Conservation (phyloP, 148 eudicot genomes). For the Talinum fruticosum region DNA sequence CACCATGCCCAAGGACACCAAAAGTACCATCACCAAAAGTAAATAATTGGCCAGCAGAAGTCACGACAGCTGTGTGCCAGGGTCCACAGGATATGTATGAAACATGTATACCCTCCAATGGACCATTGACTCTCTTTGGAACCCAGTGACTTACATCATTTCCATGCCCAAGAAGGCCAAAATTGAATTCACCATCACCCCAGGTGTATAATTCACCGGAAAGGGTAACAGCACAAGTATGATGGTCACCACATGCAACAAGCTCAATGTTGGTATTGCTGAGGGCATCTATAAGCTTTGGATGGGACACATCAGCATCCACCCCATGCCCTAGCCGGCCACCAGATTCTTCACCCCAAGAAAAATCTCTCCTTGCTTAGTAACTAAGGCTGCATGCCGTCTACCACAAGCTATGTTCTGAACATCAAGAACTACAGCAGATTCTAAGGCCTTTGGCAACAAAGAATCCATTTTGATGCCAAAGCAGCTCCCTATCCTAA, state of each 20-base stretch:
- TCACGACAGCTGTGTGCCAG: constrained; percentile 97
- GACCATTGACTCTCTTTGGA: constrained; percentile 86
- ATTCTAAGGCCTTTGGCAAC: constrained; percentile 89
- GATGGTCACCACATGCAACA: constrained; percentile 94
- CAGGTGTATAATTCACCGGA: constrained; percentile 97
- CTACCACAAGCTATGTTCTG: constrained; percentile 98
- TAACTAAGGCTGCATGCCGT: constrained; percentile 83
- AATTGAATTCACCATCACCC: constrained; percentile 79
- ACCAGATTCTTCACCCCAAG: constrained; percentile 94
- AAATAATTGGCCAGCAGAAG: constrained; percentile 93
- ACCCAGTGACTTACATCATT: constrained; percentile 93
- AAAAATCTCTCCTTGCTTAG: constrained; percentile 95
- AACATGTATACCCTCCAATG: constrained; percentile 91
- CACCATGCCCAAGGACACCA: constrained; percentile 93
- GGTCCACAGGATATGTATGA: constrained; percentile 94
- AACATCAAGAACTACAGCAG: constrained; percentile 94
- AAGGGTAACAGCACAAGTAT: constrained; percentile 91
- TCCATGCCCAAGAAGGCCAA: constrained; percentile 91
- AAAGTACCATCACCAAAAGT: constrained; percentile 99
- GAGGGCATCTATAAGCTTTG: constrained; percentile 88
- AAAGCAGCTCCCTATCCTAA: constrained; percentile 45
- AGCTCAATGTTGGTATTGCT: constrained; percentile 84
- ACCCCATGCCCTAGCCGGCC: constrained; percentile 99
- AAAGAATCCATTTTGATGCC: constrained; percentile 70
- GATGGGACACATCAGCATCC: constrained; percentile 85